These are phyloP conservation scores for Asterochloris erici DNA, from an alignment of 139 green algal species.

Conservation along the genomic window DNA sequence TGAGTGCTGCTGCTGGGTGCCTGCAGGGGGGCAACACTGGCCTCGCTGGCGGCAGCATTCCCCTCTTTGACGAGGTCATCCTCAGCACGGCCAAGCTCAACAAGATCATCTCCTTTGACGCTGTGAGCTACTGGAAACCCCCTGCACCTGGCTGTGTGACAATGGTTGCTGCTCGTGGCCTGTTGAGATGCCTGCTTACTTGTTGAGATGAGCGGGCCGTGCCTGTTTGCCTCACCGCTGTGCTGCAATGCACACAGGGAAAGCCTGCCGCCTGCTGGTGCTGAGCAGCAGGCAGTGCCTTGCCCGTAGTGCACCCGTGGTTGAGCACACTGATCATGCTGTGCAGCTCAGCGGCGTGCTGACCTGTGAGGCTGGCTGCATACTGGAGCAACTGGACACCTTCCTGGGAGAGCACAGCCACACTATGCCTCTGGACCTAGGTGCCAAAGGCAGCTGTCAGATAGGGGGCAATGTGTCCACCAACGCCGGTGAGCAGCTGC, in stretches of 20 bases:
- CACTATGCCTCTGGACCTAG: constrained; percentile 92
- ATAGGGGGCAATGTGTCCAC: constrained; percentile 98
- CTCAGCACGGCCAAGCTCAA: constrained; percentile 69
- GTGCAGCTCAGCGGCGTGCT: constrained; percentile 68
- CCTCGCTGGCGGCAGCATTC: constrained; percentile 86
- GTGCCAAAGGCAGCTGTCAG: constrained; percentile 93
- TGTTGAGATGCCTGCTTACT: too few species aligned
- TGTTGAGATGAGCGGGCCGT: too few species aligned
- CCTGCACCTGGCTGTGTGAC: too few species aligned
- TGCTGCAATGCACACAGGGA: neutral
- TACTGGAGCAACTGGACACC: constrained; percentile 78
- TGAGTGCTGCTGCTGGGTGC: neutral
- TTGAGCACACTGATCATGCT: neutral
- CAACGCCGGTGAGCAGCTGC: constrained; percentile 70
- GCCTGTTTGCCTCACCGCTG: too few species aligned
- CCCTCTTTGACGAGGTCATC: constrained; percentile 90
- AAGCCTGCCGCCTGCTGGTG: neutral
- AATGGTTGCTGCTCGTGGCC: too few species aligned
- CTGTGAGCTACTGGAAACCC: constrained; percentile 24
- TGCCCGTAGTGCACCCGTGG: neutral
- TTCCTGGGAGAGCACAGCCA: constrained; percentile 51
- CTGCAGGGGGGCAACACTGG: constrained; percentile 93
- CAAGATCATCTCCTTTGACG: constrained; percentile 61
- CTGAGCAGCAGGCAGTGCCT: neutral
- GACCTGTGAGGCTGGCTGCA: constrained; percentile 74